Percentiles rank a stretch among this genome's conserved stretches.
Conservation (phyloP, 2,329 filamentous ascomycete species). For the Raffaelea ambrosiae region DNA sequence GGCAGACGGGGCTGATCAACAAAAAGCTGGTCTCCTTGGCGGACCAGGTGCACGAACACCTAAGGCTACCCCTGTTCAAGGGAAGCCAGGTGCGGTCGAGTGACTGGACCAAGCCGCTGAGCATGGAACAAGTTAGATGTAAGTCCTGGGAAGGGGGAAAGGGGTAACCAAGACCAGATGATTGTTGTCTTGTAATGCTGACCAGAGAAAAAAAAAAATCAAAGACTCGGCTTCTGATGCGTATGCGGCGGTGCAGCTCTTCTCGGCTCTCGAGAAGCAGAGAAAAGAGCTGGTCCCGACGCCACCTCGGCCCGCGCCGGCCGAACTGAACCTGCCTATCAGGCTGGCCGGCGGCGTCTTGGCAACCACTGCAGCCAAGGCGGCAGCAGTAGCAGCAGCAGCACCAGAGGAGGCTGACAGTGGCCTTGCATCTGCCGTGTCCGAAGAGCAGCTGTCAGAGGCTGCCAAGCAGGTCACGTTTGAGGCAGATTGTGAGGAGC, state of each 20-base stretch:
- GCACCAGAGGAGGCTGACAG: conserved; percentile 16
- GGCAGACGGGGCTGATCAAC: conserved; percentile 50
- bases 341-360: conserved; percentile 37
- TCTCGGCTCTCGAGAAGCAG: conserved; percentile 59
- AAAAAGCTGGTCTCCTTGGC: conserved; percentile 59
- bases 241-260: conserved; percentile 71
- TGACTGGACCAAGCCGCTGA: conserved; percentile 62
- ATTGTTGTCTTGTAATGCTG: neutral
- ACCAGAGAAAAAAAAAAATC: too few species aligned
- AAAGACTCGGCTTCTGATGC: conserved; percentile 73
- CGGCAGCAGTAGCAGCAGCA: conserved; percentile 14
- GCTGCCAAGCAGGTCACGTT: conserved; percentile 16
- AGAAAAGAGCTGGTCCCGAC: conserved; percentile 57
- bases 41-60: conserved; percentile 58
- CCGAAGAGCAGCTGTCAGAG: conserved; percentile 11
- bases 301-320: conserved; percentile 61
- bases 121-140: conserved; percentile 60
- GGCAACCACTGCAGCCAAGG: conserved; percentile 17
- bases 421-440: conserved; percentile 4
- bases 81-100: conserved; percentile 59
- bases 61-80: conserved; percentile 70
- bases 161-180: neutral
- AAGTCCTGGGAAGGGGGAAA: conserved; percentile 34
- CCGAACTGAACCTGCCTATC: conserved; percentile 60
- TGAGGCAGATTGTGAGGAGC: conserved; percentile 15